Percentiles rank a stretch among this genome's conserved stretches.
Conservation (phyloP, 805 yeast genomes). For the Cyberlindnera galapagoensis region DNA sequence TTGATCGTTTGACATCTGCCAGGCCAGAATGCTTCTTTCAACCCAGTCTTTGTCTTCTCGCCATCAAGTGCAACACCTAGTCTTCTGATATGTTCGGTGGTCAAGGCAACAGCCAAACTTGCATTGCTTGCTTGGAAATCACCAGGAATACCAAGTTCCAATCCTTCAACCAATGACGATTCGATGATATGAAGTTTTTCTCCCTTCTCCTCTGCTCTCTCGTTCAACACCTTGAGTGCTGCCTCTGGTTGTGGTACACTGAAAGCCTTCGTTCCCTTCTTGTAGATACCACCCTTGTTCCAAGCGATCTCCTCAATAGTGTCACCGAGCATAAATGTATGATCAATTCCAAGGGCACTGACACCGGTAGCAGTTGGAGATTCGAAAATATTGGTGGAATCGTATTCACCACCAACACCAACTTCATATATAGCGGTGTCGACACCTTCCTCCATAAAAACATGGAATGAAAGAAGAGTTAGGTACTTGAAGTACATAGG, state of each 20-base stretch:
- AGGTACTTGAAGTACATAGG: constrained; percentile 92
- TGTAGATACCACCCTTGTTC: constrained; percentile 95
- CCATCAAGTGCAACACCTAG: constrained; percentile 35
- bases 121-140: constrained; percentile 84
- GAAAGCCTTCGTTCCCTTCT: constrained; percentile 57
- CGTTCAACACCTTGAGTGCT: constrained; percentile 48
- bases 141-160: constrained; percentile 68
- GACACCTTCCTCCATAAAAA: constrained; percentile 82
- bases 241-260: constrained; percentile 54
- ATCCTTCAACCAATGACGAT: constrained; percentile 24
- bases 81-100: constrained; percentile 49
- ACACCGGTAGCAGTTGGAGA: constrained; percentile 83
- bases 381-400: constrained; percentile 85
- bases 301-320: constrained; percentile 89
- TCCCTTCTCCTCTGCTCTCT: constrained; percentile 63
- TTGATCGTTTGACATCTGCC: constrained; percentile 83
- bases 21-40: constrained; percentile 76
- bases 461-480: constrained; percentile 86
- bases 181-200: constrained; percentile 48
- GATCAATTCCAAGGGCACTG: constrained; percentile 86
- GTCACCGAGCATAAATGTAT: constrained; percentile 68
- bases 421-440: constrained; percentile 94
- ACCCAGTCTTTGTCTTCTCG: constrained; percentile 37
- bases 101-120: constrained; percentile 72
- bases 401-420: constrained; percentile 97